These are phyloP conservation scores for Trichoderma harzianum DNA, from an alignment of 2,329 filamentous ascomycete species.

Conservation along the genomic window DNA sequence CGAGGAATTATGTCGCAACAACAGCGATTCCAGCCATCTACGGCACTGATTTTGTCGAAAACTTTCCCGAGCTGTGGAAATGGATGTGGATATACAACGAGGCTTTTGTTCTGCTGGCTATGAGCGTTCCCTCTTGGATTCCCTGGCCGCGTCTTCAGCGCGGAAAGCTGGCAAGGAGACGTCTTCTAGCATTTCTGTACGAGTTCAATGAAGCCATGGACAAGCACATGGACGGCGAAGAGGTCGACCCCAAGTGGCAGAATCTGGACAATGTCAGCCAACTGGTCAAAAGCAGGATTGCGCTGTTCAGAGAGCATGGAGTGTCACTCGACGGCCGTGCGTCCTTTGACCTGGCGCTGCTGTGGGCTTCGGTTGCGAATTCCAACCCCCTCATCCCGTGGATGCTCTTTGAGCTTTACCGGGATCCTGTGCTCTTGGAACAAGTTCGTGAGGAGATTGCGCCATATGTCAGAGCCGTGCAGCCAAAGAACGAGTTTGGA, in stretches of 20 bases:
- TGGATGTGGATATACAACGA: constrained; percentile 38
- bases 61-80: constrained; percentile 38
- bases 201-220: constrained; percentile 38
- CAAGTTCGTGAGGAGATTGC: constrained; percentile 39
- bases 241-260: constrained; percentile 35
- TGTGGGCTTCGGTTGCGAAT: constrained; percentile 40
- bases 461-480: constrained; percentile 30
- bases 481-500: constrained; percentile 37
- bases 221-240: constrained; percentile 31
- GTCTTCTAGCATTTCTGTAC: constrained; percentile 28
- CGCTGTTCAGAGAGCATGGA: constrained; percentile 29
- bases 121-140: constrained; percentile 32
- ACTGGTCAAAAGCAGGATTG: constrained; percentile 31
- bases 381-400: constrained; percentile 38
- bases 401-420: constrained; percentile 41
- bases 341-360: constrained; percentile 33
- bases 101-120: constrained; percentile 31
- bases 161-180: constrained; percentile 29
- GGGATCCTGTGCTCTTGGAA: constrained; percentile 36
- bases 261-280: constrained; percentile 36
- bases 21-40: constrained; percentile 36
- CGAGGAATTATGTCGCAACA: constrained; percentile 35
- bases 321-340: constrained; percentile 34
- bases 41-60: constrained; percentile 41
- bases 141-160: constrained; percentile 33